A percentile compares a stretch with the other conserved stretches of the same genome.
phyloP scores from a whole-genome alignment of 495 filamentous ascomycete species.

The Penicillium canariense region DNA sequence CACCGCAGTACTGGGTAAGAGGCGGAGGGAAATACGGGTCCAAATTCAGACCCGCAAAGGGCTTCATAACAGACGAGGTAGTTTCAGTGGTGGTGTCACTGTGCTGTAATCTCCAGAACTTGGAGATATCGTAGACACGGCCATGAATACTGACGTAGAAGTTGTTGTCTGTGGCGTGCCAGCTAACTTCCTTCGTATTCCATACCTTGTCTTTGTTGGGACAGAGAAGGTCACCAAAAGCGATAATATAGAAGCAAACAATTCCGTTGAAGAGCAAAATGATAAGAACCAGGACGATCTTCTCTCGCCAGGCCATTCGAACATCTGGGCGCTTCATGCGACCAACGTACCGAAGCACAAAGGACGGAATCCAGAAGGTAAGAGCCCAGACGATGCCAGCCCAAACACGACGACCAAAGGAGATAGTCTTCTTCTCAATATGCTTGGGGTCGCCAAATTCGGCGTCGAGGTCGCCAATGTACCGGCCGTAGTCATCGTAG shows the following conservation, averaged over 20 bases:
- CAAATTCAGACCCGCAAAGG: constrained; percentile 72
- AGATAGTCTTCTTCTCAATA: constrained; percentile 67
- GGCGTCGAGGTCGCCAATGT: constrained; percentile 63
- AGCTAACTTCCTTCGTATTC: constrained; percentile 67
- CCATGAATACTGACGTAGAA: constrained; percentile 89
- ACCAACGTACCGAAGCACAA: constrained; percentile 72
- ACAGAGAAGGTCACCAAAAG: constrained; percentile 79
- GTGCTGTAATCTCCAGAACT: constrained; percentile 82
- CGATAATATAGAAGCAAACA: constrained; percentile 91
- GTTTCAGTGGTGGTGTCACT: constrained; percentile 62
- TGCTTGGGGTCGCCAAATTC: constrained; percentile 73
- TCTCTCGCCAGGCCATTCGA: constrained; percentile 95
- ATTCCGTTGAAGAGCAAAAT: constrained; percentile 81
- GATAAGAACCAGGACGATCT: constrained; percentile 75
- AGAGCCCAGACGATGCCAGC: constrained; percentile 75
- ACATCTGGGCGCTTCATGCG: constrained; percentile 98
- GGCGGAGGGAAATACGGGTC: constrained; percentile 84
- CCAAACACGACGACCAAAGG: constrained; percentile 68
- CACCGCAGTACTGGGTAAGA: constrained; percentile 67
- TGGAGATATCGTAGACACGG: constrained; percentile 86
- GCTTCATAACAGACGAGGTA: constrained; percentile 64
- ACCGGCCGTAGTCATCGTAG: constrained; percentile 57
- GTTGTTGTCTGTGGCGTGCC: constrained; percentile 68
- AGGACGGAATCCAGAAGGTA: constrained; percentile 96
- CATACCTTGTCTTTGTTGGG: constrained; percentile 91